These are phyloP conservation scores for Ceratocystis huliohia DNA, from an alignment of 2,329 filamentous ascomycete genomes.

Conservation along the genomic window DNA sequence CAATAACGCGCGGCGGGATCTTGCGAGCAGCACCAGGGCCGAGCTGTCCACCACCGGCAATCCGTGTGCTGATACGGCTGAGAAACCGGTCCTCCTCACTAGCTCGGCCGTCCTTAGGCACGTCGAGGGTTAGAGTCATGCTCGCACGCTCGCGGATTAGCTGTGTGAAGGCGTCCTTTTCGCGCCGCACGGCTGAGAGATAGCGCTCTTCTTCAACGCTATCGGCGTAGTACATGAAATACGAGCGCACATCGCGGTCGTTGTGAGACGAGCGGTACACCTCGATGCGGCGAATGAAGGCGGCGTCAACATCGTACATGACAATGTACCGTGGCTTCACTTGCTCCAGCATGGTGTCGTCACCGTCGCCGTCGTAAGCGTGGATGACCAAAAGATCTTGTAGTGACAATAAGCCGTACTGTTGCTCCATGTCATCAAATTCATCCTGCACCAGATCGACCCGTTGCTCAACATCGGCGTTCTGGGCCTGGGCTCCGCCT, in stretches of 20 bases:
- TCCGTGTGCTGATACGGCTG: slow-evolving; percentile 89
- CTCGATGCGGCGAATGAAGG: slow-evolving; percentile 88
- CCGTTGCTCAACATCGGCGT: slow-evolving; percentile 55
- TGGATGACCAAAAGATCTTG: slow-evolving; percentile 78
- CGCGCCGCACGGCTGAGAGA: slow-evolving; percentile 73
- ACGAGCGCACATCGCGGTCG: slow-evolving; percentile 77
- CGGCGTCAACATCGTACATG: slow-evolving; percentile 94
- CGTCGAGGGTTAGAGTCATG: slow-evolving; percentile 65
- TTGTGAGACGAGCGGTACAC: slow-evolving; percentile 92
- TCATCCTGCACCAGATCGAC: slow-evolving; percentile 63
- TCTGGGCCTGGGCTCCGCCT: slow-evolving; percentile 1
- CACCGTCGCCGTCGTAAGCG: slow-evolving; percentile 88
- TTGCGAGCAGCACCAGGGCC: slow-evolving; percentile 52
- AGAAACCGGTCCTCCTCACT: slow-evolving; percentile 70
- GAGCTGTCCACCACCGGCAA: slow-evolving; percentile 81
- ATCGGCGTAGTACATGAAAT: slow-evolving; percentile 91
- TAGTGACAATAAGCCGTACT: slow-evolving; percentile 85
- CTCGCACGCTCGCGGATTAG: slow-evolving; percentile 86
- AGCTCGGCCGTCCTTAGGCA: slow-evolving; percentile 49
- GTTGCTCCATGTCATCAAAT: slow-evolving; percentile 81
- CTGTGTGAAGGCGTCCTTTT: slow-evolving; percentile 92
- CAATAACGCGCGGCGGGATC: slow-evolving; percentile 77
- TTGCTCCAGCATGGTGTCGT: slow-evolving; percentile 93
- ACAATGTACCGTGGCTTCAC: slow-evolving; percentile 86
- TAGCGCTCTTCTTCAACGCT: slow-evolving; percentile 95